Percentiles rank a stretch among this genome's conserved stretches.
phyloP scores from a whole-genome alignment of 2,329 filamentous ascomycete genomes.

The Tolypocladium tundrense region DNA sequence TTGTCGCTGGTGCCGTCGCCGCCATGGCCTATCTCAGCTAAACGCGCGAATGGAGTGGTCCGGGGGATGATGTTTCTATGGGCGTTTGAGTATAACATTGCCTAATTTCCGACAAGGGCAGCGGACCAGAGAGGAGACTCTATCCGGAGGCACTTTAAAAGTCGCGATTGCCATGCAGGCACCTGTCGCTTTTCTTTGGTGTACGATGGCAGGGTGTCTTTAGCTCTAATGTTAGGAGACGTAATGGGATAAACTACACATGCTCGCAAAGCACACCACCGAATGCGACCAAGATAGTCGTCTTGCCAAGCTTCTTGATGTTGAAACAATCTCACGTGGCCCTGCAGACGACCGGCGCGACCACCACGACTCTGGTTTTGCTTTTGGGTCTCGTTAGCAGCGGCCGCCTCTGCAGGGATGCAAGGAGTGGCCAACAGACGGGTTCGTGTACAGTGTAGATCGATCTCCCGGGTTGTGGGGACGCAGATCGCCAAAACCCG shows the following conservation, averaged over 20 bases:
- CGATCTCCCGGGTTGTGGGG: background rate
- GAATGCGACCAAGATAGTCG: background rate
- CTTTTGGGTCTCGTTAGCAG: background rate
- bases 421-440: background rate
- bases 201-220: background rate
- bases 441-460: background rate
- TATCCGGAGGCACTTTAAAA: background rate
- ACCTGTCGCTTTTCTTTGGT: background rate
- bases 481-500: background rate
- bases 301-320: background rate
- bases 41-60: background rate
- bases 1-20: slow-evolving; percentile 21
- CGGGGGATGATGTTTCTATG: background rate
- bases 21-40: slow-evolving; percentile 23
- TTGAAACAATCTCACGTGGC: background rate
- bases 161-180: background rate
- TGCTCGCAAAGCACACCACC: background rate
- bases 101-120: background rate
- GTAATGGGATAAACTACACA: background rate
- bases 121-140: background rate
- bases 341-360: background rate
- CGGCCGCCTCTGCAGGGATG: background rate
- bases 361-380: background rate
- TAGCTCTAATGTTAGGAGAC: background rate
- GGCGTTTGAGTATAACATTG: background rate